Evolutionary conservation across 805 yeast species (phyloP).

Genomic region (Starmerella floris): DNA sequence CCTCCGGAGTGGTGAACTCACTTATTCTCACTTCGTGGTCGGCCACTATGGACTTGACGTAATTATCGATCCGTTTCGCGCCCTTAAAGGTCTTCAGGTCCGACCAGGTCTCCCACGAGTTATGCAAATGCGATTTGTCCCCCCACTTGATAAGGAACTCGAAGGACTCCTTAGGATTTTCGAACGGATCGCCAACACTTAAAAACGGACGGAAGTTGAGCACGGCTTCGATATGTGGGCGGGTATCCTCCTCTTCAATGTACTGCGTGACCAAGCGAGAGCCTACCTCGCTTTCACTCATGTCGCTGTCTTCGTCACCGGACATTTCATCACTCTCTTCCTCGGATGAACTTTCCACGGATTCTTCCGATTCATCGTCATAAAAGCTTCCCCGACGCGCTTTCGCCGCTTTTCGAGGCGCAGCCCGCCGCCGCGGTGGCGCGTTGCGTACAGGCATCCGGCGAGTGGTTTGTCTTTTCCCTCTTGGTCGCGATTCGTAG

Average conservation of each 20-base stretch:
- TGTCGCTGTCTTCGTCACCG: background rate
- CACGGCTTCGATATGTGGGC: conserved; percentile 35
- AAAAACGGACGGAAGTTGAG: conserved; percentile 40
- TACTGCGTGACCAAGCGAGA: background rate
- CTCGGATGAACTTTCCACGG: background rate
- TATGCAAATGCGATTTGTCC: conserved; percentile 78
- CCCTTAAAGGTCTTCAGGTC: conserved; percentile 45
- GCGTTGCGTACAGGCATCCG: background rate
- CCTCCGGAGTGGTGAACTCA: conserved; percentile 76
- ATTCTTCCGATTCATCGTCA: conserved; percentile 21
- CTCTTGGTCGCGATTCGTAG: background rate
- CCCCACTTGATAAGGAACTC: conserved; percentile 67
- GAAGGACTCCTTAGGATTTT: conserved; percentile 46
- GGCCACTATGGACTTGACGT: conserved; percentile 57
- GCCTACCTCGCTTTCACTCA: background rate
- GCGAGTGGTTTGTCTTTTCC: background rate
- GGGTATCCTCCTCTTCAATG: background rate
- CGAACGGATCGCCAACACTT: conserved; percentile 26
- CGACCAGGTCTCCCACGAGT: conserved; percentile 76
- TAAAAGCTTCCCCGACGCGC: conserved; percentile 16
- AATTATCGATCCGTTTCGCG: conserved; percentile 74
- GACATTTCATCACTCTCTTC: background rate
- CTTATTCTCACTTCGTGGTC: conserved; percentile 71
- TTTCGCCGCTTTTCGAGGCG: background rate
- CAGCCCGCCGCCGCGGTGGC: conserved; percentile 1